Evolutionary conservation across 805 yeast species (phyloP).

Genomic region (Candida khao-thaluensis): DNA sequence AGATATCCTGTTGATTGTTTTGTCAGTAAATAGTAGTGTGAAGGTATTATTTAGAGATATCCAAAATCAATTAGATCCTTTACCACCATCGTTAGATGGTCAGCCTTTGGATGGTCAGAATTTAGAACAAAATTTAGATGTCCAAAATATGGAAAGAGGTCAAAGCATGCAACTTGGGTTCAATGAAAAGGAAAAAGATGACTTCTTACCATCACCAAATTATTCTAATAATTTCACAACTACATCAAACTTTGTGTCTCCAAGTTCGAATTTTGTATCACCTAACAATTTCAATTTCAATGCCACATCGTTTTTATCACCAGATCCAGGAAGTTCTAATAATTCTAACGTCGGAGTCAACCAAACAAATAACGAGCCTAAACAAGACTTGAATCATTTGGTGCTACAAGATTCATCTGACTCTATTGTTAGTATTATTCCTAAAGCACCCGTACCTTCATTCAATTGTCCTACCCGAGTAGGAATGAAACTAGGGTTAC

Average conservation of each 20-base stretch:
- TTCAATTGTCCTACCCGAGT: conserved; percentile 69
- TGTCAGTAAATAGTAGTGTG: conserved; percentile 63
- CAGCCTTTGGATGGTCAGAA: neutral
- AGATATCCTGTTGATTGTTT: conserved; percentile 61
- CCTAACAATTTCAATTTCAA: conserved; percentile 8
- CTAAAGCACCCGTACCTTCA: conserved; percentile 61
- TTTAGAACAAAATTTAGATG: neutral
- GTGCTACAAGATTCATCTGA: conserved; percentile 49
- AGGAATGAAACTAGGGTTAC: conserved; percentile 69
- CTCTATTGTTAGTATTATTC: conserved; percentile 56
- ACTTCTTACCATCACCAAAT: conserved; percentile 4
- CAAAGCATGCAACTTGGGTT: neutral
- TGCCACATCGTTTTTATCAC: conserved; percentile 7
- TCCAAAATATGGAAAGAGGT: neutral
- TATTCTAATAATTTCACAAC: neutral
- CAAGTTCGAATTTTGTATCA: conserved; percentile 8
- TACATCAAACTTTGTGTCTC: conserved; percentile 2
- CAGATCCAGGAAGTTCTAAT: conserved; percentile 3
- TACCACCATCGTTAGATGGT: too few species aligned
- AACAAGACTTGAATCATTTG: conserved; percentile 16
- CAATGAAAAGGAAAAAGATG: neutral
- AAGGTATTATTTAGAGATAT: conserved; percentile 34
- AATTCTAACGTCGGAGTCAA: neutral
- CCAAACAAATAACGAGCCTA: neutral
- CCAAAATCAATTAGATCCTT: neutral